Evolutionary conservation across 129 eudicot species (phyloP), one percentile per base, ranked within the genome.

Genomic region (Pittosporum tobira): DNA sequence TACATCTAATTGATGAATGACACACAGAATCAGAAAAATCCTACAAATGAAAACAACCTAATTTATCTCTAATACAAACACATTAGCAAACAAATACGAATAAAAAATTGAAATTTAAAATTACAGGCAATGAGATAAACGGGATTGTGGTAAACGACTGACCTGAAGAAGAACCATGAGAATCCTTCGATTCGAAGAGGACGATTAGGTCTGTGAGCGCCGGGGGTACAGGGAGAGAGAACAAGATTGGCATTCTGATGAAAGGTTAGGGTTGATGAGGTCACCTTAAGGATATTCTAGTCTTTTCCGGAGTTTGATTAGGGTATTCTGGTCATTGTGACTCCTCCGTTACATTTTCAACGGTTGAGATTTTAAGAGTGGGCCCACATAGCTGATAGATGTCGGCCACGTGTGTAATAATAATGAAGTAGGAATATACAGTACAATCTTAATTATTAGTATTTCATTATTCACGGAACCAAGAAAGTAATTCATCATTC

Each of bases 201-300:
- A 40, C 1, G 9, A 18, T 3, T 27, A 36, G 18, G 37, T 10
- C 28, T 63, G 22, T 15, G 40, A 12, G 31, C n/a, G 66, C 18
- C 57, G 19, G 14, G 20, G 61, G 14, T 19, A 29, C 7, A 26
- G 57, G 53, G 56, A 23, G 62, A 51, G 26, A 28, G 53, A 48
- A 51, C 18, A 25, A 7, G 55, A 40, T 51, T 59, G 61, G 71
- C 54, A 71, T 71, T 71, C 59, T 6, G 28, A 45, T 8, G 55
- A 64, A 57, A 64, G 53, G 38, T 57, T 64, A 57, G 71, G 76
- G 76, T 27, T 57, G 38, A 27, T 71, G 63, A 40, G 71, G 69
- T 67, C 59, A 51, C 53, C 25, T 61, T 19, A 18, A 57, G 48
- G 63, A 13, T 11, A 21, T 48, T 48, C 11, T 48, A 18, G 23